Percentiles rank a stretch among this genome's conserved stretches.
Evolutionary conservation across 805 yeast genomes (phyloP).

Genomic region (Candida schatavii): DNA sequence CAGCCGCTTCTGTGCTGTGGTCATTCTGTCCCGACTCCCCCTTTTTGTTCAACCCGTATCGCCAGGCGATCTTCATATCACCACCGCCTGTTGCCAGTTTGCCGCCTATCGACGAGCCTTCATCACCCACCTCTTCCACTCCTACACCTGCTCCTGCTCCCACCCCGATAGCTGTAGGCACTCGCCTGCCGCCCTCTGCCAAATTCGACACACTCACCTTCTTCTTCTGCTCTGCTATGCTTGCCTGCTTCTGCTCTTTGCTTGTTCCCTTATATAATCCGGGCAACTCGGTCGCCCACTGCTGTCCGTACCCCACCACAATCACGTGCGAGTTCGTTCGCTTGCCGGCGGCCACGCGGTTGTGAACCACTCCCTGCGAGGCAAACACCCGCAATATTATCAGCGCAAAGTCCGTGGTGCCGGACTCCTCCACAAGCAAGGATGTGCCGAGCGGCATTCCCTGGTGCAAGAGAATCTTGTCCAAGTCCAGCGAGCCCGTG

Average conservation of each 20-base stretch:
- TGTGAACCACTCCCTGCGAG: conserved; percentile 73
- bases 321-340: conserved; percentile 55
- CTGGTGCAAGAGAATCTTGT: conserved; percentile 69
- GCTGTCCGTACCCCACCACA: conserved; percentile 55
- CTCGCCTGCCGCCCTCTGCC: conserved; percentile 34
- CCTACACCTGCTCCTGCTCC: conserved; percentile 9
- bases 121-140: conserved; percentile 7
- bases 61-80: conserved; percentile 90
- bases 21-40: conserved; percentile 10
- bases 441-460: conserved; percentile 82
- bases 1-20: neutral
- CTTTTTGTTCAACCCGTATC: conserved; percentile 58
- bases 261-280: conserved; percentile 71
- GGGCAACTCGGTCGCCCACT: conserved; percentile 71
- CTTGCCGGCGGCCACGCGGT: conserved; percentile 39
- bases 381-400: conserved; percentile 67
- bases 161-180: too few relatives aligned
- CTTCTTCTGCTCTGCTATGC: conserved; percentile 54
- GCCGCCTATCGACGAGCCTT: conserved; percentile 5
- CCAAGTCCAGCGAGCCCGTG: conserved; percentile 77
- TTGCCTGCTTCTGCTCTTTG: conserved; percentile 61
- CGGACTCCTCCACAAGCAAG: conserved; percentile 73
- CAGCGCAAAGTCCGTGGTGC: conserved; percentile 83
- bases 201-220: conserved; percentile 69
- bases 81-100: conserved; percentile 8